Percentiles rank a stretch among this genome's conserved stretches.
phyloP scores from a whole-genome alignment of 805 yeast genomes.

The Saturnispora galanensis region DNA sequence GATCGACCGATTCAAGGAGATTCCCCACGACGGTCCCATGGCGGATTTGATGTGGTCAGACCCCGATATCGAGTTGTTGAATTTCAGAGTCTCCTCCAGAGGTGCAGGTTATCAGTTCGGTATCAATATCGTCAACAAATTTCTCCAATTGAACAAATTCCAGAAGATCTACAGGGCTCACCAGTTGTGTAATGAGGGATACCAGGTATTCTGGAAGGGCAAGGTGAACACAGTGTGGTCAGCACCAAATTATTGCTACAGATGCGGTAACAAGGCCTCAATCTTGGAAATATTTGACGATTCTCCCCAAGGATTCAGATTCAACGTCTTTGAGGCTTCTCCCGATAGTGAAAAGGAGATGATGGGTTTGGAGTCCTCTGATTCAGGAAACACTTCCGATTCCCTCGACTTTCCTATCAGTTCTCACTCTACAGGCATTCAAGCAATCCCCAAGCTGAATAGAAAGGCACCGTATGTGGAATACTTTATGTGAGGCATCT shows the following conservation, averaged over 20 bases:
- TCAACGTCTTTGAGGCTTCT: slow-evolving; percentile 94
- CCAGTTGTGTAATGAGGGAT: slow-evolving; percentile 94
- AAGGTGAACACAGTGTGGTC: slow-evolving; percentile 95
- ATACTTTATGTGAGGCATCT: slow-evolving; percentile 28
- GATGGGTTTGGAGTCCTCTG: slow-evolving; percentile 23
- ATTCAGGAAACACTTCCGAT: too few species aligned
- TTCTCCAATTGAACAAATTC: slow-evolving; percentile 67
- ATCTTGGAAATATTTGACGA: slow-evolving; percentile 68
- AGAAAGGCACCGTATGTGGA: slow-evolving; percentile 33
- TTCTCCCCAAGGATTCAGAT: slow-evolving; percentile 47
- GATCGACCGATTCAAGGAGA: slow-evolving; percentile 85
- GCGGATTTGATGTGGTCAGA: slow-evolving; percentile 98
- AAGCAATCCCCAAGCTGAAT: slow-evolving; percentile 12
- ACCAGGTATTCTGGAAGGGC: slow-evolving; percentile 83
- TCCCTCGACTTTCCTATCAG: too few species aligned
- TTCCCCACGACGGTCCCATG: slow-evolving; percentile 99
- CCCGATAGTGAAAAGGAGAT: slow-evolving; percentile 77
- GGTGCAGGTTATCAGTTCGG: slow-evolving; percentile 99
- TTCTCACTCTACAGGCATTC: too few species aligned
- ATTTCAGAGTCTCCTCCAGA: slow-evolving; percentile 82
- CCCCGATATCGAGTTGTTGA: slow-evolving; percentile 75
- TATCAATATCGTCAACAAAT: slow-evolving; percentile 77
- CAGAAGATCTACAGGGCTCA: slow-evolving; percentile 86
- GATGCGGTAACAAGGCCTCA: slow-evolving; percentile 97
- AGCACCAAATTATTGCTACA: slow-evolving; percentile 94